A percentile compares a stretch with the other conserved stretches of the same genome.
Evolutionary conservation across 2,329 filamentous ascomycete species (phyloP).

Genomic region (Madurella mycetomatis): DNA sequence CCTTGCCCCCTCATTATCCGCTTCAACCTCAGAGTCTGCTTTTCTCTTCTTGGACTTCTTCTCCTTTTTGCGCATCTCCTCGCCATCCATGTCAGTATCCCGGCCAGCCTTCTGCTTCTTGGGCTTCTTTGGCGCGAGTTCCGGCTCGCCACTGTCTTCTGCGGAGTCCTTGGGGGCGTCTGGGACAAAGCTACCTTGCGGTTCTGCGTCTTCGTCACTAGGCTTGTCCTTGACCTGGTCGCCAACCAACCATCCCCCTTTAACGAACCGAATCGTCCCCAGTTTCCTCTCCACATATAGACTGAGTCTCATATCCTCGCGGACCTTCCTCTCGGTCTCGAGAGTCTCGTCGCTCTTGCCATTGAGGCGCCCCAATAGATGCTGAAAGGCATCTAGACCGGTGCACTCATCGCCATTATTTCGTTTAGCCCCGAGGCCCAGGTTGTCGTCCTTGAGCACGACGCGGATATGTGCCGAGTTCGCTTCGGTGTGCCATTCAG

Average conservation of each 20-base stretch:
- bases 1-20: constrained; percentile 20
- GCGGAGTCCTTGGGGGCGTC: constrained; percentile 9
- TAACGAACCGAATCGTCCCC: constrained; percentile 80
- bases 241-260: constrained; percentile 67
- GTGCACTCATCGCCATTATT: constrained; percentile 74
- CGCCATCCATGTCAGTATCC: constrained; percentile 17
- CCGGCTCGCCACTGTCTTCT: constrained; percentile 24
- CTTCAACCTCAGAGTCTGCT: constrained; percentile 35
- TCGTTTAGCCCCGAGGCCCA: constrained; percentile 79
- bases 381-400: constrained; percentile 81
- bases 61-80: constrained; percentile 34
- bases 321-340: constrained; percentile 62
- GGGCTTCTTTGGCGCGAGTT: constrained; percentile 26
- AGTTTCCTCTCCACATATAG: constrained; percentile 71
- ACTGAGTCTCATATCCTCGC: constrained; percentile 66
- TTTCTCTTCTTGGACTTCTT: constrained; percentile 51
- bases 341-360: constrained; percentile 74
- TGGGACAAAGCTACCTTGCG: constrained; percentile 9
- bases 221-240: constrained; percentile 49
- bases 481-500: constrained; percentile 70
- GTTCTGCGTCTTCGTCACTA: constrained; percentile 26
- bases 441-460: constrained; percentile 80
- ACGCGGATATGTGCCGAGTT: constrained; percentile 84
- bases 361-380: constrained; percentile 81
- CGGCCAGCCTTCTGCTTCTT: constrained; percentile 28